A percentile compares a stretch with the other conserved stretches of the same genome.
Evolutionary conservation across 2,329 filamentous ascomycete genomes (phyloP).

Genomic region (Trichoderma cornu-damae): DNA sequence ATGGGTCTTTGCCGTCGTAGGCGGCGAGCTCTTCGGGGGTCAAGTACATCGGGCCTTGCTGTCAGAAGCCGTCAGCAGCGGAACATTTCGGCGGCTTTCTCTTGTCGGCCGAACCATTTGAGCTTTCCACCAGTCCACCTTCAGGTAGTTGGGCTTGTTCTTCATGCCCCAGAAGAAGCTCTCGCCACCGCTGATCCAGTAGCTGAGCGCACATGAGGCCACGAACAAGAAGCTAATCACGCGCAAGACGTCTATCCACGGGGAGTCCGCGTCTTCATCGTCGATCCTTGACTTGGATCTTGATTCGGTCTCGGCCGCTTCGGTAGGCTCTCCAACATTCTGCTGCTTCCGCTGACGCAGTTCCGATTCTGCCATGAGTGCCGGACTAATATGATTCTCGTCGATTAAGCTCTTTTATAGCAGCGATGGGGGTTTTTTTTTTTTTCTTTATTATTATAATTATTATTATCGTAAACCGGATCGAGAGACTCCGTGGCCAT

Average conservation of each 20-base stretch:
- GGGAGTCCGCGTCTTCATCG: slow-evolving; percentile 50
- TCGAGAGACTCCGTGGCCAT: background rate
- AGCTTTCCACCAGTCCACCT: slow-evolving; percentile 52
- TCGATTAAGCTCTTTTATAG: background rate
- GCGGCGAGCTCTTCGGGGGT: slow-evolving; percentile 67
- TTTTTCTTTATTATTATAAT: no score
- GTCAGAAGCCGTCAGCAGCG: slow-evolving; percentile 1
- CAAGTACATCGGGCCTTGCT: slow-evolving; percentile 60
- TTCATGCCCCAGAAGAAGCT: slow-evolving; percentile 62
- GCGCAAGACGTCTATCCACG: slow-evolving; percentile 62
- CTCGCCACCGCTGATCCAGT: slow-evolving; percentile 67
- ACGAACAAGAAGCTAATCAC: slow-evolving; percentile 62
- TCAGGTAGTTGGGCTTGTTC: slow-evolving; percentile 58
- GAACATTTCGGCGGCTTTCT: background rate
- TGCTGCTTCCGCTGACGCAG: slow-evolving; percentile 43
- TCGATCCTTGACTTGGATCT: slow-evolving; percentile 23
- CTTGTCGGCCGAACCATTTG: slow-evolving; percentile 50
- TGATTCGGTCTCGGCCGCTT: slow-evolving; percentile 23
- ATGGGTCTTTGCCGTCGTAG: slow-evolving; percentile 72
- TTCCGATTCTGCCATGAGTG: slow-evolving; percentile 35
- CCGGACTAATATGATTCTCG: background rate
- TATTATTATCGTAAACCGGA: slow-evolving; percentile 1
- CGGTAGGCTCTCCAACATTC: slow-evolving; percentile 25
- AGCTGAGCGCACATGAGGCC: slow-evolving; percentile 65
- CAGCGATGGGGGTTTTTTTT: no score